Base-by-base conservation (phyloP, 768 basidiomycete genomes). In the Suillus ampliporus region DNA sequence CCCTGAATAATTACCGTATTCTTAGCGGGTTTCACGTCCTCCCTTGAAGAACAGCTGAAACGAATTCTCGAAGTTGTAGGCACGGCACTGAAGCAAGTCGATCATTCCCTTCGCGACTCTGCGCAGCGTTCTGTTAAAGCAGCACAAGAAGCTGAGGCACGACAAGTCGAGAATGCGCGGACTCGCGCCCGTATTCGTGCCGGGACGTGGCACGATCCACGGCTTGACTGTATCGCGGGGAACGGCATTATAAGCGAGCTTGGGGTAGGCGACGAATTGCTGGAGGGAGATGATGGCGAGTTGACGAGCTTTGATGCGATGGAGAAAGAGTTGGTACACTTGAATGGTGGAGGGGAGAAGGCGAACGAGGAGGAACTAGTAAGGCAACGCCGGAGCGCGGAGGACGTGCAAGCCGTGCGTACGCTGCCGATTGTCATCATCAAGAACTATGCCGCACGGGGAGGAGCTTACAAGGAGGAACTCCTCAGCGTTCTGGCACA, bases 241-340 rank as follows among this genome's bases (percentile, higher is more conserved):
- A 95, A 89, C 64, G 95, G 96, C 2, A 72, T 92, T 53, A 95
- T 97, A 78, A 84, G 85, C 56, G 95, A 96, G 73, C 82, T 97
- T 1, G 95, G 95, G 2, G 71, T 91, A 2, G 95, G 95, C 0
- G 86, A 94, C 58, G 95, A 96, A 73, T 68, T 68, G 4, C 82
- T 89, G 65, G 68, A 67, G 10, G 70, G 69, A 35, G 72, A 72
- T 9, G 82, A 84, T 59, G 70, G 66, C 26, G 72, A 75, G 53
- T 31, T 57, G 48, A 64, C 62, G 23, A 67, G 77, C 61, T 40
- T 56, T 15, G 69, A 47, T 21, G 58, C 46, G 62, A 35, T 40
- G 40, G 63, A 61, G 51, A 17, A 56, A 19, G 62, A 66, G 47
- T 60, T 47, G 34, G 51, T 63, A 40, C 15, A 57, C 31, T 56